Conservation (phyloP, 345 rosid species). For the Hirschfeldia incana region DNA sequence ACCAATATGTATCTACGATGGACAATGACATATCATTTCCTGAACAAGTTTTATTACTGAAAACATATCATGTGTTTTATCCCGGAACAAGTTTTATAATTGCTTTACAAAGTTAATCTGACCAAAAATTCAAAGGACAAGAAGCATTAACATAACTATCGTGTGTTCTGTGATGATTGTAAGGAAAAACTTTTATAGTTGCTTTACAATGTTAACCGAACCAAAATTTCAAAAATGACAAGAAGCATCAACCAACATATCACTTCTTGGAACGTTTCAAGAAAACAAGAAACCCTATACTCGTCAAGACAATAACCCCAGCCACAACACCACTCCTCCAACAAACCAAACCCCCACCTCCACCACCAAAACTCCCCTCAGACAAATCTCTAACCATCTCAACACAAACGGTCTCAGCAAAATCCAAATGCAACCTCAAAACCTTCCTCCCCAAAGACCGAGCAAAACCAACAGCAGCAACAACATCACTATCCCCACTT, state of each 20-base stretch:
- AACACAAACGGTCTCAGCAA: conserved; percentile 4
- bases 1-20: too few species aligned
- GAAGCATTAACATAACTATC: neutral
- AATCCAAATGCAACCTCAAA: conserved; percentile 34
- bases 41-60: neutral
- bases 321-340: conserved; percentile 16
- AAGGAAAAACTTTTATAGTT: neutral
- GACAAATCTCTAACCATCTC: conserved; percentile 13
- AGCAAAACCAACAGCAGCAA: conserved; percentile 62
- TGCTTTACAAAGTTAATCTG: neutral
- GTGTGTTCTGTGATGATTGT: too few species aligned
- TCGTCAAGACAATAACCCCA: conserved; percentile 27
- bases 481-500: conserved; percentile 69
- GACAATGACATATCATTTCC: too few species aligned
- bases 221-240: neutral
- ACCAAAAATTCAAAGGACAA: neutral
- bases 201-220: neutral
- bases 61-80: neutral
- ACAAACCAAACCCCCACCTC: conserved; percentile 1
- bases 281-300: conserved; percentile 23
- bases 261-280: conserved; percentile 37
- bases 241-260: neutral
- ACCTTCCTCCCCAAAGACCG: conserved; percentile 61
- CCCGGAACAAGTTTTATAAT: neutral
- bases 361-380: neutral